Base-by-base conservation (phyloP, 768 basidiomycete species). In the Boletus coccyginus region DNA sequence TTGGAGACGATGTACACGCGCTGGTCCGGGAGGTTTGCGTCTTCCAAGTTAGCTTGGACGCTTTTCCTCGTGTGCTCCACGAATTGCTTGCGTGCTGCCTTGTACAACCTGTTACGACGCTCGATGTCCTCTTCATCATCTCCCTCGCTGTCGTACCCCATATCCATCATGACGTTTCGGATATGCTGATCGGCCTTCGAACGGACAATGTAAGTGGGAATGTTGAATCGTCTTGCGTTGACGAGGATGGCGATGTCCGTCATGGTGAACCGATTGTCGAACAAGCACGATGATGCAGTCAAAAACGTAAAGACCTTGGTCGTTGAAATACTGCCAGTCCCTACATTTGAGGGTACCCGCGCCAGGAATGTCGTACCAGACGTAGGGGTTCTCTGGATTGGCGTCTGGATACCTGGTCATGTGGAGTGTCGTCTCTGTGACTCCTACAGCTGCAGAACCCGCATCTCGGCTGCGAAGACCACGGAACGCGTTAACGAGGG, bases 401-500 rank as follows among this genome's bases (percentile, higher is more conserved):
- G 56, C 31, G 14, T 67, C 64, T 0, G 53, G 7, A 49, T 67
- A 64, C 27, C 65, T 47, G 19, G 48, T 53, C 46, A 58, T 50
- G 4, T n/a, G n/a, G 16, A 59, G 55, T 0, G 62, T 67, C 24
- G 62, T 67, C 52, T 64, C 65, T 1, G 49, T 56, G 32, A 66
- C 54, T 0, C 65, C 65, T 1, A 61, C 62, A 16, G 65, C 62
- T 1, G 62, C 65, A 24, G 58, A 54, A 45, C 59, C 56, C 0
- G 52, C 21, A 2, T 66, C 62, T 32, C 46, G 45, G 49, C 59
- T 67, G 11, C 56, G 58, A 38, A 74, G 35, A 10, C 74, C 72
- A 6, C 74, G 71, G 45, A 74, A 65, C 4, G 74, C 66, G 54
- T 75, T 74, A 19, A 75, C 66, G 8, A 75, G 62, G 10, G 74